A percentile compares a stretch with the other conserved stretches of the same genome.
These are phyloP conservation scores for Theobroma grandiflorum DNA, from an alignment of 441 rosid species.

Conservation along the genomic window DNA sequence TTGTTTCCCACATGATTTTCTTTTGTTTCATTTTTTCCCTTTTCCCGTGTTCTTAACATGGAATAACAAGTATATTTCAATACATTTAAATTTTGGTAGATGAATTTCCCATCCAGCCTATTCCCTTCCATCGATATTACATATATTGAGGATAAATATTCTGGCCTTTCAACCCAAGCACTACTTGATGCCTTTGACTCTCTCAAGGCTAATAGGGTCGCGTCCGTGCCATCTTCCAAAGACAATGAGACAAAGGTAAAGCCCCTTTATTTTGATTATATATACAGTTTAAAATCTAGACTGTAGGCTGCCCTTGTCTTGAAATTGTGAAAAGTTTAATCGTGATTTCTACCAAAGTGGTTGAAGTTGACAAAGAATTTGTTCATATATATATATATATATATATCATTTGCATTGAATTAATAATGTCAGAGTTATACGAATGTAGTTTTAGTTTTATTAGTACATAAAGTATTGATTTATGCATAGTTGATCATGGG, in stretches of 20 bases:
- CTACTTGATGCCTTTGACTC: slow-evolving; percentile 78
- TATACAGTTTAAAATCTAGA: background rate
- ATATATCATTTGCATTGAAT: background rate
- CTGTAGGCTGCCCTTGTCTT: background rate
- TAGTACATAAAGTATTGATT: background rate
- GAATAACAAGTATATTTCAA: slow-evolving; percentile 15
- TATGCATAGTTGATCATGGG: background rate
- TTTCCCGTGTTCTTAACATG: background rate
- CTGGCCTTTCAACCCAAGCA: slow-evolving; percentile 76
- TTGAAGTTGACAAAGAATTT: slow-evolving; percentile 15
- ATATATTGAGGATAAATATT: slow-evolving; percentile 78
- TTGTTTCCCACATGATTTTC: background rate
- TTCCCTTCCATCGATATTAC: slow-evolving; percentile 87
- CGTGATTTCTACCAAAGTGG: background rate
- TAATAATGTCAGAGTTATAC: background rate
- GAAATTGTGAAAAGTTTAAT: background rate
- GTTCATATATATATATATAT: background rate
- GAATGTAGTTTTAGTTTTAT: background rate
- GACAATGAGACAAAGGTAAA: slow-evolving; percentile 60
- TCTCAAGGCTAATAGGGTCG: slow-evolving; percentile 47
- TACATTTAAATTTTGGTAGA: slow-evolving; percentile 53
- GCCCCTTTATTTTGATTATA: slow-evolving; percentile 16
- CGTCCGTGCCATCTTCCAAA: slow-evolving; percentile 32
- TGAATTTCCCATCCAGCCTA: slow-evolving; percentile 81
- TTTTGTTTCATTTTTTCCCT: slow-evolving; percentile 18